Base-by-base conservation (phyloP, 169 alveolate species). In the Cryptosporidium ryanae region DNA sequence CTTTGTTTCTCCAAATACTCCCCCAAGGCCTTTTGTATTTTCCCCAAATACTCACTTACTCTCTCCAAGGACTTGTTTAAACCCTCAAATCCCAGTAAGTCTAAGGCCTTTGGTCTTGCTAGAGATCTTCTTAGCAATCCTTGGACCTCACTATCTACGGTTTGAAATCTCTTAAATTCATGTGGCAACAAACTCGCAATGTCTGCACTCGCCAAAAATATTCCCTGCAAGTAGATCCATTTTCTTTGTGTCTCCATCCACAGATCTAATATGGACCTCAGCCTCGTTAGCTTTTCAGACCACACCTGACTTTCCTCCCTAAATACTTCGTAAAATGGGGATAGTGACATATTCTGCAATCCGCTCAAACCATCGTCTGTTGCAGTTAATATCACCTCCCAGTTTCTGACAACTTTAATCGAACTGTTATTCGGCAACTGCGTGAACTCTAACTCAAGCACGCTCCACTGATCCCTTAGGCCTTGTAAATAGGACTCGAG, bases 191-290 rank as follows among this genome's bases (percentile, higher is more conserved):
- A 93, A 82, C 94, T 94, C 90, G 96, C 97, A 32, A 97, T 97
- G 91, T 98, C 99, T 8, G 99, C 97, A 10, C 98, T 92, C 18
- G 99, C 98, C 65, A 96, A 94, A 93, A 98, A 97, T 50, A 98
- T 98, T 21, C 99, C 99, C 92, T 97, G 99, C 12, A 97, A 92
- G 89, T 98, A 98, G 31, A 98, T 98, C 99, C 99, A 98, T 84
- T 96, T 94, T 76, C 99, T 93, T 92, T 98, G 98, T 5, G 97
- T 99, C 71, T 98, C 99, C 93, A 97, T 96, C 99, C 99, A 97
- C 49, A 94, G 94, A 91, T 97, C 99, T 66, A 98, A 93, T 44
- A 95, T 91, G 13, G 94, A 92, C 68, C 98, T 93, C 43, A 97
- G 92, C 91, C 96, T 94, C 90, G 96, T 94, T 82, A 98, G 92